Evolutionary conservation across 768 basidiomycete species (phyloP).

Genomic region (Mycena galopus): DNA sequence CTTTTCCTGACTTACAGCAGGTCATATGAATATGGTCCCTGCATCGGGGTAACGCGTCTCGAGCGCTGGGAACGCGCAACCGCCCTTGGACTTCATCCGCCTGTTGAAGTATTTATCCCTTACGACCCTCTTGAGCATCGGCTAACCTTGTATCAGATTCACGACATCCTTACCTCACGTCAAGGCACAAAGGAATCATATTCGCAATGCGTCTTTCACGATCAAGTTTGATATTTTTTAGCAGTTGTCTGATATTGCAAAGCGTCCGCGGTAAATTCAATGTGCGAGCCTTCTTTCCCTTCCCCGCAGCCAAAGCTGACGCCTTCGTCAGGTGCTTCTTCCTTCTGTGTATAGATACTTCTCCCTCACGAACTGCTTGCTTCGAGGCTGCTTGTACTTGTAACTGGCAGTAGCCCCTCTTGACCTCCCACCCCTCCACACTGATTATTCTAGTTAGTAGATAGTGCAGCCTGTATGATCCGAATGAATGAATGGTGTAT

Average conservation of each 20-base stretch:
- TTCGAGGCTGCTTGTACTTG: not conserved
- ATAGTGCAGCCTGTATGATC: conserved; percentile 9
- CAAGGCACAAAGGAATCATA: conserved; percentile 72
- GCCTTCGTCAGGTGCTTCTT: not conserved
- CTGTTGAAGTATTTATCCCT: conserved; percentile 67
- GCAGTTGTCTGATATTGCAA: too few relatives aligned
- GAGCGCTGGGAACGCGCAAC: conserved; percentile 91
- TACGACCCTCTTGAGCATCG: not conserved
- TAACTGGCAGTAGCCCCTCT: not conserved
- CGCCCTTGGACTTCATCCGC: conserved; percentile 83
- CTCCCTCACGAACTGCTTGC: not conserved
- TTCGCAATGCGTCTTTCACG: conserved; percentile 73
- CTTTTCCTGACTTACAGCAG: conserved; percentile 51
- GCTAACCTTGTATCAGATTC: conserved; percentile 63
- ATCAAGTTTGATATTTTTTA: conserved; percentile 47
- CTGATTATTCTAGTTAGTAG: conserved; percentile 22
- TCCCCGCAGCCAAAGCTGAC: not conserved
- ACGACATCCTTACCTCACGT: conserved; percentile 79
- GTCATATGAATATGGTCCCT: conserved; percentile 86
- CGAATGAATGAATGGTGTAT: not conserved
- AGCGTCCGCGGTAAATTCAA: too few relatives aligned
- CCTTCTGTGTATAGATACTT: conserved; percentile 17
- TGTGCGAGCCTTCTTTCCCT: too few relatives aligned
- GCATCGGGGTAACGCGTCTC: conserved; percentile 81
- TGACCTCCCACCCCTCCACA: not conserved